A percentile compares a stretch with the other conserved stretches of the same genome.
These are phyloP conservation scores for Monascus purpureus DNA, from an alignment of 495 filamentous ascomycete genomes.

Conservation along the genomic window DNA sequence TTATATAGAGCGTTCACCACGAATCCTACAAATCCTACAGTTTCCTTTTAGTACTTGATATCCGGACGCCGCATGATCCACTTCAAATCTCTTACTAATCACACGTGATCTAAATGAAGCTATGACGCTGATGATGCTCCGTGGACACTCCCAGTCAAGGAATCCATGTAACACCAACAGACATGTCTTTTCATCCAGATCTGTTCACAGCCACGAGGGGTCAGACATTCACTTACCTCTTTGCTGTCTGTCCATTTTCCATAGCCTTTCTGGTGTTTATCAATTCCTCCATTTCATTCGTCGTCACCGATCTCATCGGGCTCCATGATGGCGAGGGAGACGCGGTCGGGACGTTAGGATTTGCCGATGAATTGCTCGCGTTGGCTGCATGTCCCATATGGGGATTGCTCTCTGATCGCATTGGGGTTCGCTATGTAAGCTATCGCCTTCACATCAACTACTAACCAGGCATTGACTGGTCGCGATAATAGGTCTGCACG, in stretches of 20 bases:
- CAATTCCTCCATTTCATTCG: constrained; percentile 85
- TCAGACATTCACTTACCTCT: constrained; percentile 56
- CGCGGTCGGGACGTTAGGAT: constrained; percentile 85
- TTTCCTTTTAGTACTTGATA: no score
- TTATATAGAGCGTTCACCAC: no score
- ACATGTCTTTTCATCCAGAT: no score
- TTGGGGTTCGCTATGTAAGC: constrained; percentile 61
- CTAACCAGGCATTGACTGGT: not conserved
- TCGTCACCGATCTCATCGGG: constrained; percentile 81
- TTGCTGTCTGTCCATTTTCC: constrained; percentile 83
- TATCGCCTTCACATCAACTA: not conserved
- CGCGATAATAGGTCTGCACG: constrained; percentile 46
- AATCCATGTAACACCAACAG: no score
- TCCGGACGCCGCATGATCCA: no score
- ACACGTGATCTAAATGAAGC: no score
- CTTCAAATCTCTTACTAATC: no score
- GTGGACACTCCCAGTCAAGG: no score
- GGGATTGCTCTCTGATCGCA: constrained; percentile 80
- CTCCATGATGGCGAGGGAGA: constrained; percentile 65
- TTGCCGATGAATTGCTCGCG: constrained; percentile 87
- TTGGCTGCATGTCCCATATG: constrained; percentile 82
- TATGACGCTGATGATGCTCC: no score
- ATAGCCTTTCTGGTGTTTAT: constrained; percentile 97
- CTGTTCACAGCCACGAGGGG: constrained; percentile 4
- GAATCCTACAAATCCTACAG: no score